Evolutionary conservation across 305 asterid genomes (phyloP).

Genomic region (Andrographis paniculata): DNA sequence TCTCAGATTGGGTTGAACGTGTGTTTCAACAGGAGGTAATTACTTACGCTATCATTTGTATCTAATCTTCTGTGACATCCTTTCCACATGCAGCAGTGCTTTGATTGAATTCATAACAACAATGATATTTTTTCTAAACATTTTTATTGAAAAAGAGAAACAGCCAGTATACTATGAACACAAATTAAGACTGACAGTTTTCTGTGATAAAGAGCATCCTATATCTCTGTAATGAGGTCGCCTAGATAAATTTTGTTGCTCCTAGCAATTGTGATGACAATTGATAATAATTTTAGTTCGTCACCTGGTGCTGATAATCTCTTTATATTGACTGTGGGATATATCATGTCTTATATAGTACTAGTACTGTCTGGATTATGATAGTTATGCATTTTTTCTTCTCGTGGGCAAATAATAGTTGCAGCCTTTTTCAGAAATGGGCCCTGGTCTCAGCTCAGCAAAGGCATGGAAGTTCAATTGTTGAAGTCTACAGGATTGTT

Average conservation of each 20-base stretch:
- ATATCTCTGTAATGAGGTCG: slow-evolving; percentile 9
- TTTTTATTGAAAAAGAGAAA: slow-evolving; percentile 8
- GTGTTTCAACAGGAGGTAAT: slow-evolving; percentile 93
- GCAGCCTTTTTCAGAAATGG: slow-evolving; percentile 54
- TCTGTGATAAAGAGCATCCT: slow-evolving; percentile 6
- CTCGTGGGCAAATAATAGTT: slow-evolving; percentile 14
- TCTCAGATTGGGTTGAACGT: slow-evolving; percentile 90
- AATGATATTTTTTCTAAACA: slow-evolving; percentile 5
- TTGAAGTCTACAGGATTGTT: slow-evolving; percentile 97
- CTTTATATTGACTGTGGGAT: slow-evolving; percentile 4
- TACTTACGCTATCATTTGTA: neutral
- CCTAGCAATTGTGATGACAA: slow-evolving; percentile 3
- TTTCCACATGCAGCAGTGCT: neutral
- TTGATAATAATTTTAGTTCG: slow-evolving; percentile 1
- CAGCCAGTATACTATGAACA: slow-evolving; percentile 7
- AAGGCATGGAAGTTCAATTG: slow-evolving; percentile 92
- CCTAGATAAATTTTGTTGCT: neutral
- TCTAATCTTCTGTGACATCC: too few relatives aligned
- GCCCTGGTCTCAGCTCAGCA: slow-evolving; percentile 81
- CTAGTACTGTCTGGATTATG: neutral
- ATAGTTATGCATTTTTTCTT: slow-evolving; percentile 12
- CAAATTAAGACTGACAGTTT: slow-evolving; percentile 1
- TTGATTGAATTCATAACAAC: slow-evolving; percentile 14
- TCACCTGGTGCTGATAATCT: slow-evolving; percentile 1
- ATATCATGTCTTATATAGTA: slow-evolving; percentile 6